A percentile compares a stretch with the other conserved stretches of the same genome.
These are phyloP conservation scores for Rhytidhysteron rufulum DNA, from an alignment of 2,329 filamentous ascomycete species.

Conservation along the genomic window DNA sequence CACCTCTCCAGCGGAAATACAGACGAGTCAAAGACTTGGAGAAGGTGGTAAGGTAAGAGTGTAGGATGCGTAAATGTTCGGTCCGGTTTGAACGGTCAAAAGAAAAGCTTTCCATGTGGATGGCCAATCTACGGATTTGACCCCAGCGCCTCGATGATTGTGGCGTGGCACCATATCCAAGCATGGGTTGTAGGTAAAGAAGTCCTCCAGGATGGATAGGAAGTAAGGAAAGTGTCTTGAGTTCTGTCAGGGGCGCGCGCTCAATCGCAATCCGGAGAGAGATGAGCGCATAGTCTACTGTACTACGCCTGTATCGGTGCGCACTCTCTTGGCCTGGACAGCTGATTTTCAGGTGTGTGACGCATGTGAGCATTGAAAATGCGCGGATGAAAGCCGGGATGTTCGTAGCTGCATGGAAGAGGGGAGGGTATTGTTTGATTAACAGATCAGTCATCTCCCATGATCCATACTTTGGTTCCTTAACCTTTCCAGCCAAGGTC, in stretches of 20 bases:
- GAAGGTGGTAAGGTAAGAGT: conserved; percentile 74
- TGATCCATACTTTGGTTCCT: conserved; percentile 72
- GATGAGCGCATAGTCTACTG: conserved; percentile 85
- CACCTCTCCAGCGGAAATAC: conserved; percentile 72
- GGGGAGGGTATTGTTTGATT: conserved; percentile 79
- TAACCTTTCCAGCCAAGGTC: conserved; percentile 52
- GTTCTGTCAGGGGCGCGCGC: conserved; percentile 60
- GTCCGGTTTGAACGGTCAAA: conserved; percentile 50
- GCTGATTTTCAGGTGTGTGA: conserved; percentile 71
- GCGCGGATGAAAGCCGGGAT: conserved; percentile 78
- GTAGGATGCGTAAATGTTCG: conserved; percentile 63
- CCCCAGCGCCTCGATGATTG: conserved; percentile 69
- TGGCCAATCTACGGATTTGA: conserved; percentile 70
- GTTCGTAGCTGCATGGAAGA: conserved; percentile 88
- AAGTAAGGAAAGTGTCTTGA: conserved; percentile 68
- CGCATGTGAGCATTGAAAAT: conserved; percentile 62
- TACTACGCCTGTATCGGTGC: conserved; percentile 69
- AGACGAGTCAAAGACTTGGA: conserved; percentile 64
- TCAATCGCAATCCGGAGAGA: conserved; percentile 82
- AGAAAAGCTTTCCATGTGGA: conserved; percentile 69
- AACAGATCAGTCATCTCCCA: conserved; percentile 75
- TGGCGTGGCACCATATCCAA: conserved; percentile 71
- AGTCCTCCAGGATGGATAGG: conserved; percentile 73
- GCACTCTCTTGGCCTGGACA: conserved; percentile 66
- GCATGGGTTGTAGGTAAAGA: conserved; percentile 70